Conservation (phyloP, 495 filamentous ascomycete genomes). For the Geoglossum glabrum region DNA sequence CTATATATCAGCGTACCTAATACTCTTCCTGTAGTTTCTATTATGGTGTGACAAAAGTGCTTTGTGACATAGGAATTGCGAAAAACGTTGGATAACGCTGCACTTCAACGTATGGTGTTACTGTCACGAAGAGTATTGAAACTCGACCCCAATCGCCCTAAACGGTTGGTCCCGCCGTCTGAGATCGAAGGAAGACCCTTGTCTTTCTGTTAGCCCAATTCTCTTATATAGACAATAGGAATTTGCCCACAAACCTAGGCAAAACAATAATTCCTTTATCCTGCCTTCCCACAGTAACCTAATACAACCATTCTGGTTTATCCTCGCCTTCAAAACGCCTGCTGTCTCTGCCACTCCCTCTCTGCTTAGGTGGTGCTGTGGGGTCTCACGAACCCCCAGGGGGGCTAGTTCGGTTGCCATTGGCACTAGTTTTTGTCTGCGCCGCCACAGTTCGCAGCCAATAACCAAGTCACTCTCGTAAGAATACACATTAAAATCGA, state of each 20-base stretch:
- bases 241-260: conserved; percentile 50
- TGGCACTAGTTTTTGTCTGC: conserved; percentile 20
- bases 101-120: not conserved
- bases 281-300: conserved; percentile 86
- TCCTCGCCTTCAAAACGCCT: conserved; percentile 74
- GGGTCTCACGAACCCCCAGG: not conserved
- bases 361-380: conserved; percentile 10
- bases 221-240: not conserved
- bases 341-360: conserved; percentile 52
- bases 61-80: no score
- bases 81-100: no score
- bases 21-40: no score
- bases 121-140: conserved; percentile 60
- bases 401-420: not conserved
- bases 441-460: conserved; percentile 75
- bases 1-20: no score
- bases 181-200: conserved; percentile 14
- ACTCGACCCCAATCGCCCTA: conserved; percentile 63
- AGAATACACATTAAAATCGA: conserved; percentile 95
- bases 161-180: conserved; percentile 1
- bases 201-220: not conserved
- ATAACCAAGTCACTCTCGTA: conserved; percentile 88
- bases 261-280: conserved; percentile 82
- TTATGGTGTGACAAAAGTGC: no score
- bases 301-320: conserved; percentile 69